phyloP scores from a whole-genome alignment of 257 asterid genomes.

The Nicotiana attenuata region DNA sequence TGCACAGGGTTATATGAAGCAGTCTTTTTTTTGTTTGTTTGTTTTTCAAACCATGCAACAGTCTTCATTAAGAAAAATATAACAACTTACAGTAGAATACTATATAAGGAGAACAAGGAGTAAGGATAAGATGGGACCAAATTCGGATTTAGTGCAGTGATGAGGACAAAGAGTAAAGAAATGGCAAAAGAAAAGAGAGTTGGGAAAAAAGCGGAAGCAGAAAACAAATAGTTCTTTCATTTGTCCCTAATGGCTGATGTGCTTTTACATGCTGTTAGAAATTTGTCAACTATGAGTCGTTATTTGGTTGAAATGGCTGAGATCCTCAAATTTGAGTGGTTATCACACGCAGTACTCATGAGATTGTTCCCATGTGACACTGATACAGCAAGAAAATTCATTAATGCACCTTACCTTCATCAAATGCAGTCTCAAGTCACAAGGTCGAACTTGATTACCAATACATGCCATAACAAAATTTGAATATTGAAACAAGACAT shows the following conservation, averaged over 20 bases:
- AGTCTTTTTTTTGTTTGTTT: background rate
- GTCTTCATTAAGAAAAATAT: background rate
- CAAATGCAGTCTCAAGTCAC: conserved; percentile 90
- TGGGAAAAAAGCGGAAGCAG: background rate
- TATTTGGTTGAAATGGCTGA: background rate
- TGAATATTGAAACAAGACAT: conserved; percentile 80
- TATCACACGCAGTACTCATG: background rate
- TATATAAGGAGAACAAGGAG: background rate
- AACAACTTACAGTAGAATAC: background rate
- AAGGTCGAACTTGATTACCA: conserved; percentile 84
- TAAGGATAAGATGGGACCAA: background rate
- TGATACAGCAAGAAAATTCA: background rate
- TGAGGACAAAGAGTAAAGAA: background rate
- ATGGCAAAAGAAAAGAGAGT: background rate
- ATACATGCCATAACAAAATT: conserved; percentile 76
- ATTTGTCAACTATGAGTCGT: background rate
- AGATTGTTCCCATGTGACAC: background rate
- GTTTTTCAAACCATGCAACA: background rate
- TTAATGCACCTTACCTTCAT: conserved; percentile 60
- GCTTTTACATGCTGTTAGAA: background rate
- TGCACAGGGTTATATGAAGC: background rate
- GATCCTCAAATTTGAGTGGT: background rate
- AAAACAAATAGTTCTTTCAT: background rate
- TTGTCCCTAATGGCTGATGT: background rate
- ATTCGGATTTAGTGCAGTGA: background rate